These are phyloP conservation scores for Aspergillus awamori DNA, from an alignment of 2,329 filamentous ascomycete genomes.

Conservation along the genomic window DNA sequence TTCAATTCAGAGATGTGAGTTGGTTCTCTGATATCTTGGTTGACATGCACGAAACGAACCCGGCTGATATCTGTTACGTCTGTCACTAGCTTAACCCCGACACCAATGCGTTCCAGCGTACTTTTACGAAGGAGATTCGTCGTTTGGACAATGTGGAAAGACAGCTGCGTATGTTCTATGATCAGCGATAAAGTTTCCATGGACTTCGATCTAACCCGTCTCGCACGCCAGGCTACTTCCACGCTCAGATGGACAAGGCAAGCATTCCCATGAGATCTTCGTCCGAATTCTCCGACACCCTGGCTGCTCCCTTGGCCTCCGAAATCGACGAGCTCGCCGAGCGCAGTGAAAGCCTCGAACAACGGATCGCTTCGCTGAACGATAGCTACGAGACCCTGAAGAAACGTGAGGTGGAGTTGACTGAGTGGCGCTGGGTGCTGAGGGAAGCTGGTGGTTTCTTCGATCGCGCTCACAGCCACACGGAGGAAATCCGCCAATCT, in stretches of 20 bases:
- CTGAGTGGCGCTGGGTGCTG: constrained; percentile 97
- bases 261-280: constrained; percentile 83
- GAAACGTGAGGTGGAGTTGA: constrained; percentile 94
- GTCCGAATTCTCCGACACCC: constrained; percentile 83
- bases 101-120: constrained; percentile 91
- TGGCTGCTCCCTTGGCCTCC: constrained; percentile 84
- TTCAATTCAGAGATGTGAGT: constrained; percentile 95
- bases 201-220: constrained; percentile 3
- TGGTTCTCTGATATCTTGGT: not conserved
- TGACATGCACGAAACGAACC: not conserved
- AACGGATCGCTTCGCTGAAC: constrained; percentile 86
- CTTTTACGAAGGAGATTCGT: constrained; percentile 96
- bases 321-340: constrained; percentile 97
- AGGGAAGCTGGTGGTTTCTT: constrained; percentile 97
- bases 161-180: constrained; percentile 75
- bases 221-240: constrained; percentile 76
- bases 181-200: not conserved
- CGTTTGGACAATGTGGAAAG: constrained; percentile 97
- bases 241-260: constrained; percentile 92
- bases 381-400: constrained; percentile 99
- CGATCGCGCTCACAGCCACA: constrained; percentile 91
- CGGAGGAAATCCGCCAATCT: constrained; percentile 92
- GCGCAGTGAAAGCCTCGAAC: constrained; percentile 87
- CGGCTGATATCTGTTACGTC: constrained; percentile 23
- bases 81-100: constrained; percentile 79